These are phyloP conservation scores for Henckelia pumila DNA, from an alignment of 257 asterid species.

Conservation along the genomic window DNA sequence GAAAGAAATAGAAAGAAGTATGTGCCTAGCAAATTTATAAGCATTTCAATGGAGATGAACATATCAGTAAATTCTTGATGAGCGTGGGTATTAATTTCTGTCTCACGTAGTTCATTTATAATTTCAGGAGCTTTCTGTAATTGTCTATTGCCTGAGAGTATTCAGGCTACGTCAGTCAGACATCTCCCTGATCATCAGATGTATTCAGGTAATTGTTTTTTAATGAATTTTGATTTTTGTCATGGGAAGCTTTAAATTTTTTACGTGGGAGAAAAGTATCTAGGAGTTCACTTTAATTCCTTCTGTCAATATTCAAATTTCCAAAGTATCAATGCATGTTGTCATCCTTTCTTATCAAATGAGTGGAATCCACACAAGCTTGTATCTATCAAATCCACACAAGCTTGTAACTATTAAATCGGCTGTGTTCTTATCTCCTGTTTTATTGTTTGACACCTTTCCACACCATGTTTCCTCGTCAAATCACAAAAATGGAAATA, in stretches of 20 bases:
- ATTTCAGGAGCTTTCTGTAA: conserved; percentile 83
- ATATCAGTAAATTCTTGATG: not conserved
- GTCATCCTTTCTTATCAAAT: not conserved
- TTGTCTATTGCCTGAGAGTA: conserved; percentile 79
- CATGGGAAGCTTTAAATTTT: not conserved
- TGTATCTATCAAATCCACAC: too few species aligned
- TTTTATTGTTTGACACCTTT: too few species aligned
- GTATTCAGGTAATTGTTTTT: conserved; percentile 50
- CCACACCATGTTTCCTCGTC: too few species aligned
- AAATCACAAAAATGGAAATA: not conserved
- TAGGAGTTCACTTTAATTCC: not conserved
- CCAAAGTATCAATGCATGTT: not conserved
- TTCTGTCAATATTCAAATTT: not conserved
- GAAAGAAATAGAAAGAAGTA: too few species aligned
- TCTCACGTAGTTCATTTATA: conserved; percentile 24
- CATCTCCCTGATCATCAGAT: conserved; percentile 59
- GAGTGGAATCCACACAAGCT: too few species aligned
- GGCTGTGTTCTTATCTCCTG: not conserved
- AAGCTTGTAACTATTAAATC: not conserved
- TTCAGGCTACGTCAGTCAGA: conserved; percentile 62
- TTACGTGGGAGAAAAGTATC: not conserved
- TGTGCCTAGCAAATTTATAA: not conserved
- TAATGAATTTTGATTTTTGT: conserved; percentile 3
- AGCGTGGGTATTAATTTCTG: conserved; percentile 11
- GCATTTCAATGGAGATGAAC: not conserved